These are phyloP conservation scores for Termitomyces sp. DNA, from an alignment of 768 basidiomycete genomes.

Conservation along the genomic window DNA sequence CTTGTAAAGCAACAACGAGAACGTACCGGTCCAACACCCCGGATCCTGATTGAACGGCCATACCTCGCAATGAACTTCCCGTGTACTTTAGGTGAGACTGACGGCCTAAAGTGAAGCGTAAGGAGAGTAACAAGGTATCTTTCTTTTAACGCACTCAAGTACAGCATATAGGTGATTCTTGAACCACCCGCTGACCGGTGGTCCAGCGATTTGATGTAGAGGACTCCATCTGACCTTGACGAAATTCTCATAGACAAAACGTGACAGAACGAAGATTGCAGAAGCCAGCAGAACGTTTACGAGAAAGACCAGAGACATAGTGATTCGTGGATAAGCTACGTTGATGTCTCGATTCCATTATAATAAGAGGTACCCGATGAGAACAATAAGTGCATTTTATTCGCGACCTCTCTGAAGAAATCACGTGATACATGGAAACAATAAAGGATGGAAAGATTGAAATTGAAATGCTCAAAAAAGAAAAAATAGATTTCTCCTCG, in stretches of 20 bases:
- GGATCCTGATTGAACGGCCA: conserved; percentile 65
- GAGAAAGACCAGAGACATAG: conserved; percentile 8
- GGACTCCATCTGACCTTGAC: conserved; percentile 35
- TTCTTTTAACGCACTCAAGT: conserved; percentile 43
- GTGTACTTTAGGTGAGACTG: conserved; percentile 46
- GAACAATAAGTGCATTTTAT: conserved; percentile 4
- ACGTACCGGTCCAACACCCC: conserved; percentile 65
- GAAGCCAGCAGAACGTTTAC: conserved; percentile 7
- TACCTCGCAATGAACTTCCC: conserved; percentile 50
- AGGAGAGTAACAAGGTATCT: neutral
- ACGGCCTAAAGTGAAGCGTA: conserved; percentile 30
- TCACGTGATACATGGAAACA: neutral
- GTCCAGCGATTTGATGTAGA: conserved; percentile 54
- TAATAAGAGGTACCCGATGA: neutral
- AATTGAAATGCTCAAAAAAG: too few relatives aligned
- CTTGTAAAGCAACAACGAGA: neutral
- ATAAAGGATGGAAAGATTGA: too few relatives aligned
- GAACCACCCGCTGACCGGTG: conserved; percentile 44
- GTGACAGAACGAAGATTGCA: conserved; percentile 10
- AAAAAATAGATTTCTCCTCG: too few relatives aligned
- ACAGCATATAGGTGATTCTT: conserved; percentile 48
- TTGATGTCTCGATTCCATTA: neutral
- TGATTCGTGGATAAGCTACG: neutral
- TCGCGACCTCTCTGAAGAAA: neutral
- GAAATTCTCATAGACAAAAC: conserved; percentile 24